A percentile compares a stretch with the other conserved stretches of the same genome.
Conservation (phyloP, 306 rosid genomes). For the Fragaria ananassa region DNA sequence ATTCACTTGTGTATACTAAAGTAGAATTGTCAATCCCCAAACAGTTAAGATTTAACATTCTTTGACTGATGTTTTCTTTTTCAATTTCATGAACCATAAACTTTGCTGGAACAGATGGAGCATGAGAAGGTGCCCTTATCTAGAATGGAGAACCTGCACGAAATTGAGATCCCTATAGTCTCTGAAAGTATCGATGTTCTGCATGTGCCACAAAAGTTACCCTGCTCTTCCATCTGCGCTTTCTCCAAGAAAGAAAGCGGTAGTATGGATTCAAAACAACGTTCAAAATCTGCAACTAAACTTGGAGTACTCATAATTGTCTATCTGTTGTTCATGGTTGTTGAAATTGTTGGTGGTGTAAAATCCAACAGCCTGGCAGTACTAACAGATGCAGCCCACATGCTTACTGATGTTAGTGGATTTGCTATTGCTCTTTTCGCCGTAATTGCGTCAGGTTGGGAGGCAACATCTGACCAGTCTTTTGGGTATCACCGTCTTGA, state of each 20-base stretch:
- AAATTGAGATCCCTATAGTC: slow-evolving; percentile 41
- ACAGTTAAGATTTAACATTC: background rate
- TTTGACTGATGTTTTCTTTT: slow-evolving; percentile 1
- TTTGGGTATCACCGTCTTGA: slow-evolving; percentile 85
- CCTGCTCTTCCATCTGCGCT: slow-evolving; percentile 50
- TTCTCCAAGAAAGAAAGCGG: slow-evolving; percentile 46
- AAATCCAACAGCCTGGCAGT: slow-evolving; percentile 85
- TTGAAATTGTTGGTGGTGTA: slow-evolving; percentile 75
- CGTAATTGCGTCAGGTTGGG: slow-evolving; percentile 87
- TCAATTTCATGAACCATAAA: slow-evolving; percentile 7
- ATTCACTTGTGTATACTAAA: background rate
- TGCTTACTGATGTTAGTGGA: slow-evolving; percentile 80
- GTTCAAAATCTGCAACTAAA: slow-evolving; percentile 59
- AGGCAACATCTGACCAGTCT: slow-evolving; percentile 65
- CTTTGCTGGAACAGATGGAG: slow-evolving; percentile 47
- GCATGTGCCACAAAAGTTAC: slow-evolving; percentile 24
- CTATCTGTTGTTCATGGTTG: slow-evolving; percentile 59
- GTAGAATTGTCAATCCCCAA: background rate
- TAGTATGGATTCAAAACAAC: slow-evolving; percentile 44
- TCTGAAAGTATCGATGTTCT: slow-evolving; percentile 31
- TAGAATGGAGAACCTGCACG: slow-evolving; percentile 31
- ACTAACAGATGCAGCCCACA: slow-evolving; percentile 84
- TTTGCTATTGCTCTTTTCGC: slow-evolving; percentile 77
- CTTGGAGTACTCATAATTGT: slow-evolving; percentile 57
- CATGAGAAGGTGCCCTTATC: slow-evolving; percentile 35